A percentile compares a stretch with the other conserved stretches of the same genome.
Evolutionary conservation across 2,329 filamentous ascomycete genomes (phyloP).

Genomic region (Lachnellula willkommii): DNA sequence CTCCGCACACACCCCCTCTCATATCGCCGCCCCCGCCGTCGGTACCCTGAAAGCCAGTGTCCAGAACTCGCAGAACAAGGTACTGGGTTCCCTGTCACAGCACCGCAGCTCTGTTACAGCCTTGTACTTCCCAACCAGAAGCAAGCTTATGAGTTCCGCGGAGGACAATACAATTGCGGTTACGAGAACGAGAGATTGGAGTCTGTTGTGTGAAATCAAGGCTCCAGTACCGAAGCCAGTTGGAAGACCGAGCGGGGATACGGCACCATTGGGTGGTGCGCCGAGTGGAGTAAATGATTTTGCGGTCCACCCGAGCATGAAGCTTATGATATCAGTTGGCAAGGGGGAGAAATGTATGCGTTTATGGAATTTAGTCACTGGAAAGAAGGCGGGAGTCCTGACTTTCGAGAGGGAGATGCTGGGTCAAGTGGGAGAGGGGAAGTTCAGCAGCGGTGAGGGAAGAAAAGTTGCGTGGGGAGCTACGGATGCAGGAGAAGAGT

Average conservation of each 20-base stretch:
- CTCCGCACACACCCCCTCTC: constrained; percentile 62
- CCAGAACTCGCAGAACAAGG: constrained; percentile 81
- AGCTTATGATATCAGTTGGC: constrained; percentile 89
- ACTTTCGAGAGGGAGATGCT: constrained; percentile 75
- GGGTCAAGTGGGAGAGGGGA: constrained; percentile 68
- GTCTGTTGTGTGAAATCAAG: constrained; percentile 79
- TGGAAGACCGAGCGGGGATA: constrained; percentile 84
- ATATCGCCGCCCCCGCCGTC: constrained; percentile 52
- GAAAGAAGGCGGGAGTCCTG: constrained; percentile 88
- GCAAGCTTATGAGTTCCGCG: constrained; percentile 79
- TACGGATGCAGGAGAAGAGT: constrained; percentile 71
- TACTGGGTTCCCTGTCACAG: constrained; percentile 81
- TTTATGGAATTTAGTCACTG: constrained; percentile 93
- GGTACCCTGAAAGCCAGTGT: constrained; percentile 68
- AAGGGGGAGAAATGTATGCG: constrained; percentile 88
- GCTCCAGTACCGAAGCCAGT: constrained; percentile 75
- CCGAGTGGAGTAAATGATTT: constrained; percentile 93
- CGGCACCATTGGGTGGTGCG: constrained; percentile 71
- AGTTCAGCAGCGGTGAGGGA: constrained; percentile 75
- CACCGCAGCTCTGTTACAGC: constrained; percentile 78
- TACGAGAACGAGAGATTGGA: constrained; percentile 83
- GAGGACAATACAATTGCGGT: constrained; percentile 92
- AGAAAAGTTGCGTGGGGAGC: constrained; percentile 74
- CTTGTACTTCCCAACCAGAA: constrained; percentile 75
- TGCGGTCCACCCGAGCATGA: constrained; percentile 92